A percentile compares a stretch with the other conserved stretches of the same genome.
Conservation (phyloP, 768 basidiomycete species). For the Trametes gibbosa region DNA sequence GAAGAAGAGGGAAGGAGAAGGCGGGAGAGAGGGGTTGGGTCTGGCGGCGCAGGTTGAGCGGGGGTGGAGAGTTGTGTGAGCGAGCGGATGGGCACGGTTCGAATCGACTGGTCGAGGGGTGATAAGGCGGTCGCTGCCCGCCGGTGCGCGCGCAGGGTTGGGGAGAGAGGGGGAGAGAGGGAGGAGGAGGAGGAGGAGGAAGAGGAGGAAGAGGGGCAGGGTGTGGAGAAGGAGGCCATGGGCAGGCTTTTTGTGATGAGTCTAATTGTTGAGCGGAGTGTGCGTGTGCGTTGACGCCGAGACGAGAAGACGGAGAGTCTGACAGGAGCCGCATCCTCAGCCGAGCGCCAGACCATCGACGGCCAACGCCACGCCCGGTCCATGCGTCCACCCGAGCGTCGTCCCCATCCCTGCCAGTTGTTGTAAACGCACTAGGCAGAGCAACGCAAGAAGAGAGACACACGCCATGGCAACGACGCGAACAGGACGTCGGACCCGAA, state of each 20-base stretch:
- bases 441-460: not conserved
- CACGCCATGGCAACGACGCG: not conserved
- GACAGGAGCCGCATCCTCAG: not conserved
- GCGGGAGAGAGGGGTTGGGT: not conserved
- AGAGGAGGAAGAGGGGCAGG: slow-evolving; percentile 2
- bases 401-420: too few relatives aligned
- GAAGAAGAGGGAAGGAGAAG: not conserved
- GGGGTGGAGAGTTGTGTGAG: not conserved
- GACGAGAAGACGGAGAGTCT: slow-evolving; percentile 1
- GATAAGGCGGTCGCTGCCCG: not conserved
- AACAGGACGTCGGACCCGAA: not conserved
- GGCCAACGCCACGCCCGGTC: slow-evolving; percentile 4
- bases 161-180: not conserved
- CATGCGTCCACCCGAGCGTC: not conserved
- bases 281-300: not conserved
- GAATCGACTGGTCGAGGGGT: slow-evolving; percentile 11
- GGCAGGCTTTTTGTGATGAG: slow-evolving; percentile 12
- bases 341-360: slow-evolving; percentile 3
- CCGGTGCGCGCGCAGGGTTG: not conserved
- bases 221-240: slow-evolving; percentile 8
- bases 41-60: not conserved
- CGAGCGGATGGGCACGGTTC: not conserved
- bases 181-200: not conserved
- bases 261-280: slow-evolving; percentile 6
- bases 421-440: too few relatives aligned